A percentile compares a stretch with the other conserved stretches of the same genome.
phyloP scores from a whole-genome alignment of 805 yeast species.

The Barnettozyma siamensis region DNA sequence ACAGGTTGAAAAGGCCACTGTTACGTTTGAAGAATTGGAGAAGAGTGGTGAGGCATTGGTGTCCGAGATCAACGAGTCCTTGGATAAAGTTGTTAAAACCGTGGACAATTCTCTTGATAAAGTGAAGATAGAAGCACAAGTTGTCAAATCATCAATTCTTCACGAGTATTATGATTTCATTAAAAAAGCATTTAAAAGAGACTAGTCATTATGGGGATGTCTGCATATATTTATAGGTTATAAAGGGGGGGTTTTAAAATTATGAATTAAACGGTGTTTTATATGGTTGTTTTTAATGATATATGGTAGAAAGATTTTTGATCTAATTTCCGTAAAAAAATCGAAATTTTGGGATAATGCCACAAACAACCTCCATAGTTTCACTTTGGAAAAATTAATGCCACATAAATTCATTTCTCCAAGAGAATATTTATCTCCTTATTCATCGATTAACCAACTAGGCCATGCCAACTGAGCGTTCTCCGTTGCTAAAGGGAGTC shows the following conservation, averaged over 20 bases:
- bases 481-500: slow-evolving; percentile 18
- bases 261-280: too few relatives aligned
- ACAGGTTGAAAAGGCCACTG: slow-evolving; percentile 8
- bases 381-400: background rate
- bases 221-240: too few relatives aligned
- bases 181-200: slow-evolving; percentile 20
- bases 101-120: slow-evolving; percentile 27
- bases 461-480: slow-evolving; percentile 9
- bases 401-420: background rate
- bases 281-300: too few relatives aligned
- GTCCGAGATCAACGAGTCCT: slow-evolving; percentile 12
- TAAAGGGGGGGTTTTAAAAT: too few relatives aligned
- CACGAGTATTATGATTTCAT: slow-evolving; percentile 20
- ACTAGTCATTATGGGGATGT: background rate
- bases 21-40: slow-evolving; percentile 18
- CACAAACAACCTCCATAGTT: background rate
- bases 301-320: too few relatives aligned
- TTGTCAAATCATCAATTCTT: slow-evolving; percentile 19
- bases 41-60: slow-evolving; percentile 24
- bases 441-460: background rate
- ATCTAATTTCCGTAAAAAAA: too few relatives aligned
- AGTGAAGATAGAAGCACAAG: slow-evolving; percentile 40
- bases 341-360: background rate
- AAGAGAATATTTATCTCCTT: too few relatives aligned
- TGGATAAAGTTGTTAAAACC: slow-evolving; percentile 26